Evolutionary conservation across 2,329 filamentous ascomycete genomes (phyloP), one percentile per base, ranked within the genome.

Genomic region (Fusarium citri): DNA sequence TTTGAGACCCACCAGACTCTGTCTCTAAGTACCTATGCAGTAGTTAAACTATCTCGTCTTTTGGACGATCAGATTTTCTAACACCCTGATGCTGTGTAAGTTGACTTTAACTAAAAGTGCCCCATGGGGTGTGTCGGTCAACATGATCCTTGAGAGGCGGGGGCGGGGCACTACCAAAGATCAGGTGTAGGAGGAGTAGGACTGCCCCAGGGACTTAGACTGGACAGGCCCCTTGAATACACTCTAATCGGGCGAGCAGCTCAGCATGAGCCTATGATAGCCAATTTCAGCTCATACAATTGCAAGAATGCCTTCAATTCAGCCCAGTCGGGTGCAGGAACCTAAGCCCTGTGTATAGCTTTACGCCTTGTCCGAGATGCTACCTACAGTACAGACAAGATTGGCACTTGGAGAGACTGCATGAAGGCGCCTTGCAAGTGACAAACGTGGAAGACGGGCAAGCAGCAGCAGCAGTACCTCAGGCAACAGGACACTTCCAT

Each of bases 181-280:
- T n/a, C n/a, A 26, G 8, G 11, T 20, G 30, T 2, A 9, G 26
- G 28, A n/a, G n/a, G 28, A n/a, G 0, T 37, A 11, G 18, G 34
- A 37, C 10, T 37, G 18, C n/a, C n/a, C n/a, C n/a, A n/a, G n/a
- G 16, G 34, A 37, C 34, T n/a, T n/a, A n/a, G 34, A 37, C 34
- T 37, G 15, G 20, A 34, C 47, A 34, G 48, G 48, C 18, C 30
- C 23, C 31, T 51, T 41, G 12, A 20, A 51, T 41, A 37, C 60
- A 55, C 23, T 37, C 47, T 63, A 22, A 55, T 48, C 42, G 34
- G 47, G 60, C 48, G 50, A 51, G 49, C 5, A 51, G 12, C 18
- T 41, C 23, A n/a, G 23, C 23, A 41, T 20, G 49, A 41, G 18
- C 31, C 22, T 20, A 51, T 51, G 22, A 40, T 40, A 26, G 22